phyloP scores from a whole-genome alignment of 352 stramenopile genomes.

The Globisporangium uncinulatum region DNA sequence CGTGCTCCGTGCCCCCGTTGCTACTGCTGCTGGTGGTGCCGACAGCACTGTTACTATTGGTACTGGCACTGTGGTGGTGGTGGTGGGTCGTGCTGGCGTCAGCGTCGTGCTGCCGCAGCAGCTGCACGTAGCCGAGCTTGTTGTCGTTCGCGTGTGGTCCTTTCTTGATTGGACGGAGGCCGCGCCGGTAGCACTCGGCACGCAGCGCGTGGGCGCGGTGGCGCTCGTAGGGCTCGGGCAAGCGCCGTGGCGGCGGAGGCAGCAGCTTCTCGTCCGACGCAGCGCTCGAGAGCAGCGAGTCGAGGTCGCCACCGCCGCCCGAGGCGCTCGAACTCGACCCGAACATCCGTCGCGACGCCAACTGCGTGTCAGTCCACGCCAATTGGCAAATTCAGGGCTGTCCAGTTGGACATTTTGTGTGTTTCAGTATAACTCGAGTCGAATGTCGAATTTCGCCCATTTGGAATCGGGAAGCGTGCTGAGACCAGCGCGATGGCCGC shows the following conservation, averaged over 20 bases:
- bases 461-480: too few relatives aligned
- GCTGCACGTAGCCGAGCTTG: conserved; percentile 72
- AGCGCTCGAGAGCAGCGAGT: conserved; percentile 55
- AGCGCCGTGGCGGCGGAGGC: conserved; percentile 24
- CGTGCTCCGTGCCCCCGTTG: too few relatives aligned
- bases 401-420: not conserved
- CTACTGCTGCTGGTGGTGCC: not conserved
- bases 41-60: not conserved
- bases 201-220: conserved; percentile 69
- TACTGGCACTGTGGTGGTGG: conserved; percentile 8
- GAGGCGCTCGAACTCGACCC: not conserved
- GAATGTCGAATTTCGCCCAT: too few relatives aligned
- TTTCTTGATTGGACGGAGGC: conserved; percentile 77
- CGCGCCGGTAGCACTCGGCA: conserved; percentile 73
- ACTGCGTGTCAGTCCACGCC: not conserved
- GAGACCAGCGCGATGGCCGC: conserved; percentile 4
- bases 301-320: conserved; percentile 49
- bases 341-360: not conserved
- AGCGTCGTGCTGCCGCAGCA: conserved; percentile 56
- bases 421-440: too few relatives aligned
- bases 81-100: conserved; percentile 6
- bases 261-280: conserved; percentile 11
- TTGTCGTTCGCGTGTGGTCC: conserved; percentile 81
- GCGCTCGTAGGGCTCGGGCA: conserved; percentile 69
- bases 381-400: not conserved